Base-by-base conservation (phyloP, 495 filamentous ascomycete genomes). In the Penicillium chermesinum region DNA sequence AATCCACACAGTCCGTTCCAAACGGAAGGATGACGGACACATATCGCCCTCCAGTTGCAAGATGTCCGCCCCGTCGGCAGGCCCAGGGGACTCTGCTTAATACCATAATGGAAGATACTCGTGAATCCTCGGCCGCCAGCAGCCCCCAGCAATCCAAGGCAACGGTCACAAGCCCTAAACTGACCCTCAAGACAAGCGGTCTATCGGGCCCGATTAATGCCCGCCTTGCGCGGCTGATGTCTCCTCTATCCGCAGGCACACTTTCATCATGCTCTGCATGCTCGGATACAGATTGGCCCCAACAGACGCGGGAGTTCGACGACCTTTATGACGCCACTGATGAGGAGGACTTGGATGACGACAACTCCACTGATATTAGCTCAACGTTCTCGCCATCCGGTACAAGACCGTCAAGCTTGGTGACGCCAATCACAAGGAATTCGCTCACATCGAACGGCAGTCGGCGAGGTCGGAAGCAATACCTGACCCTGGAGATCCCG, bases 281-380 rank as follows among this genome's bases (percentile, higher is more conserved):
- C 49, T 74, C 71, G 10, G 71, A 74, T 50, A 58, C 54, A 20
- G 71, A 74, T 54, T 73, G 71, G 70, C 67, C 72, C 47, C 58
- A 67, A 46, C 69, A 69, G 55, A 63, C 77, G 73, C 50, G 67
- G 62, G 54, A 67, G 25, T 91, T 90, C 60, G 88, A 93, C 59
- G 88, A 93, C 49, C 66, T 96, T 16, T 94, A 95, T 56, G 88
- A 95, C 63, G 75, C 87, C 25, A 88, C 86, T 7, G 82, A 86
- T 37, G 80, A 86, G 44, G 88, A 94, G 37, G 48, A 46, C 18
- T 38, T 50, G 32, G 52, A 53, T 14, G 55, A 58, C 34, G 59
- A 60, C 30, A 46, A 54, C 41, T 50, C 46, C 19, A 79, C 84
- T 5, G 59, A 72, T 16, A 55, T 76, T 53, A 64, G 72, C 20